Conservation (phyloP, 2,329 filamentous ascomycete genomes). For the Clathrospora elynae region DNA sequence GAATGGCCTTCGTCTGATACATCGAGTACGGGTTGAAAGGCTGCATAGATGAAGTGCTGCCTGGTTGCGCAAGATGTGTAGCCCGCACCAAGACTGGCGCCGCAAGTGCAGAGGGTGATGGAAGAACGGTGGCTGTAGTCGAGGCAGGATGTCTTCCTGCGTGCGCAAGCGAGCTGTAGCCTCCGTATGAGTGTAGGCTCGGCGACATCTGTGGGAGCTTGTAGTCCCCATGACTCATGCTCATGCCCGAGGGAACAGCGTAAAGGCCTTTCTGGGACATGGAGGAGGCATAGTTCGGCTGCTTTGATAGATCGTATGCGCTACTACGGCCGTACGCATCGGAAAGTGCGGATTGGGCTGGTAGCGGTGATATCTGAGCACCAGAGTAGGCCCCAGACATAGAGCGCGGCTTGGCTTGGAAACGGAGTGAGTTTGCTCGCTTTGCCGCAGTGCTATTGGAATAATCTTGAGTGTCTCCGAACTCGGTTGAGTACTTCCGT, state of each 20-base stretch:
- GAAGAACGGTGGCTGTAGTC: conserved; percentile 46
- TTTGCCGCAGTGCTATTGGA: conserved; percentile 39
- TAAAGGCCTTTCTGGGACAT: conserved; percentile 45
- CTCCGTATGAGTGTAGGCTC: conserved; percentile 43
- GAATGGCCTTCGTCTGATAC: conserved; percentile 77
- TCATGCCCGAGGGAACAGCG: conserved; percentile 39
- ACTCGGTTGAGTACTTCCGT: conserved; percentile 42
- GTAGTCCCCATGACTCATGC: conserved; percentile 35
- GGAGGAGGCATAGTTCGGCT: conserved; percentile 37
- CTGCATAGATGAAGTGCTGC: conserved; percentile 52
- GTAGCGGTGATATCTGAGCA: conserved; percentile 46
- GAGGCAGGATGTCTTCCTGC: conserved; percentile 53
- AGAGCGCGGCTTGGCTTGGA: conserved; percentile 42
- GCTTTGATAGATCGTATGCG: conserved; percentile 48
- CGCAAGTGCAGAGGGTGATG: conserved; percentile 52
- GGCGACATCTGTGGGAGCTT: conserved; percentile 46
- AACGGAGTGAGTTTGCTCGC: conserved; percentile 47
- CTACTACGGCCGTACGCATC: conserved; percentile 44
- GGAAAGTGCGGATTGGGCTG: conserved; percentile 45
- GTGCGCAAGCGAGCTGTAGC: conserved; percentile 54
- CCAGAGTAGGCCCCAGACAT: conserved; percentile 41
- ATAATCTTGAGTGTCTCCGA: conserved; percentile 35
- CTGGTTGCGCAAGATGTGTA: conserved; percentile 65
- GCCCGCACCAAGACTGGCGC: conserved; percentile 70
- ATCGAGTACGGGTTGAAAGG: conserved; percentile 76